Conservation (phyloP, 768 basidiomycete species). For the Tephrocybe sp. region DNA sequence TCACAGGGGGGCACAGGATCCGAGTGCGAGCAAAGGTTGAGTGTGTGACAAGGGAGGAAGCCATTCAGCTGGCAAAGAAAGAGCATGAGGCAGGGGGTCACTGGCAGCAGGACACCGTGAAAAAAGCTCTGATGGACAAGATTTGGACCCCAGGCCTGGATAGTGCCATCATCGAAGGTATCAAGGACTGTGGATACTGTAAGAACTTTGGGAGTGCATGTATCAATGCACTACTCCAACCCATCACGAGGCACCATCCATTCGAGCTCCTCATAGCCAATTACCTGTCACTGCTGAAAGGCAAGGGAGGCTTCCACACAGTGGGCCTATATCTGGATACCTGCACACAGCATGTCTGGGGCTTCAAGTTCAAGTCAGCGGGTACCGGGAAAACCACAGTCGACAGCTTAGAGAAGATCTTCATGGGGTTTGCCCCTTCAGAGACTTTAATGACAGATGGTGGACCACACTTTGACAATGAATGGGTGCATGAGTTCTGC, state of each 20-base stretch:
- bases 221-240: conserved; percentile 33
- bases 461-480: conserved; percentile 27
- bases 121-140: conserved; percentile 25
- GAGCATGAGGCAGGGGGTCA: conserved; percentile 28
- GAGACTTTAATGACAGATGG: conserved; percentile 32
- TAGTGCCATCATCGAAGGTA: conserved; percentile 21
- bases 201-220: conserved; percentile 33
- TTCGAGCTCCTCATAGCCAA: conserved; percentile 36
- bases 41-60: conserved; percentile 28
- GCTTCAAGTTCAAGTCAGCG: conserved; percentile 23
- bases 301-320: conserved; percentile 28
- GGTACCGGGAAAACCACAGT: conserved; percentile 28
- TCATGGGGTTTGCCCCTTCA: conserved; percentile 1
- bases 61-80: conserved; percentile 17
- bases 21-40: conserved; percentile 22
- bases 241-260: conserved; percentile 32
- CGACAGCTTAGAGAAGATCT: neutral
- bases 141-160: conserved; percentile 28
- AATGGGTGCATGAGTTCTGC: conserved; percentile 29
- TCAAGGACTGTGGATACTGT: conserved; percentile 26
- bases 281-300: conserved; percentile 21
- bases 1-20: conserved; percentile 16
- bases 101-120: conserved; percentile 32
- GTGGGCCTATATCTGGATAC: conserved; percentile 25
- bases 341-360: conserved; percentile 31